phyloP scores from a whole-genome alignment of 2,329 filamentous ascomycete species.

The Ceratocystis huliohia region DNA sequence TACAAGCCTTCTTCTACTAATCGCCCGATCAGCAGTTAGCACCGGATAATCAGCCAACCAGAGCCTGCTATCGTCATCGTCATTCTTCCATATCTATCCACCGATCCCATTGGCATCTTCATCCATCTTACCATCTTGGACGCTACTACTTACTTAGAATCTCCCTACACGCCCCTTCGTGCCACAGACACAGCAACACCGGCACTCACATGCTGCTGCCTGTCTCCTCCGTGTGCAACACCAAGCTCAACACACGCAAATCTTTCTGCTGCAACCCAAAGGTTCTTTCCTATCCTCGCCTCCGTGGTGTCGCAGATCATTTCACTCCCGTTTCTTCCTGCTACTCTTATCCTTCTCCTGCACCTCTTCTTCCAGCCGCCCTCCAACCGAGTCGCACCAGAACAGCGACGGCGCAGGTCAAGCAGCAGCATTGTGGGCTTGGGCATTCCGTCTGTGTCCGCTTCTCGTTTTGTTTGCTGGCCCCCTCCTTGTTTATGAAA shows the following conservation, averaged over 20 bases:
- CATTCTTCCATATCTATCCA: conserved; percentile 1
- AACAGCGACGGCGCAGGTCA: neutral
- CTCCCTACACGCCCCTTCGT: neutral
- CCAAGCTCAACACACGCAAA: neutral
- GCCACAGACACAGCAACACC: neutral
- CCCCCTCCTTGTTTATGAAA: neutral
- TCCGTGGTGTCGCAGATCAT: neutral
- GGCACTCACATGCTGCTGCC: neutral
- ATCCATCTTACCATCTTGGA: neutral
- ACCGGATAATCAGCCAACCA: neutral
- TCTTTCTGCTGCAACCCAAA: neutral
- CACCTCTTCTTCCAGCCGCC: neutral
- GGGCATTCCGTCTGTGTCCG: neutral
- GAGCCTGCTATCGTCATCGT: neutral
- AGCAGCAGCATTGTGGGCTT: neutral
- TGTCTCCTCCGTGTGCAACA: conserved; percentile 2
- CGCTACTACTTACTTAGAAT: neutral
- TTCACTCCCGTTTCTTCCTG: neutral
- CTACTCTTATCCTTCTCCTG: neutral
- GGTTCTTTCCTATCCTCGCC: neutral
- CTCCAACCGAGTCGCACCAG: neutral
- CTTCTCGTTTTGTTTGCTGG: neutral
- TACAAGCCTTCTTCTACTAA: no score
- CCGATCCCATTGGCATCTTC: neutral
- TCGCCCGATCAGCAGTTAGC: neutral